Evolutionary conservation across 768 basidiomycete species (phyloP).

Genomic region (Collybiopsis luxurians): DNA sequence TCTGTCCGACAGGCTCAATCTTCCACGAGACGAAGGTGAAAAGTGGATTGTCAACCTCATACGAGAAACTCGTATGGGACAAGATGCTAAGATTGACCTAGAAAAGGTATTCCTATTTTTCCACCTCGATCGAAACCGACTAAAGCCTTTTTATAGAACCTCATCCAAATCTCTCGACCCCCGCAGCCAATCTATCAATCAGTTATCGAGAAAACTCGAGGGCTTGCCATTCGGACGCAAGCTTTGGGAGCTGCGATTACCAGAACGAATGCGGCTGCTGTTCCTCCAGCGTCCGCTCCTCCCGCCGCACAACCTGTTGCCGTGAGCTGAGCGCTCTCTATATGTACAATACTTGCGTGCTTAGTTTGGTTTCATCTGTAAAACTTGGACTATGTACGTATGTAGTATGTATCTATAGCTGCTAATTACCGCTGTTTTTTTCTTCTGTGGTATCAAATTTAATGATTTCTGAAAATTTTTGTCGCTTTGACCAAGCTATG

Average conservation of each 20-base stretch:
- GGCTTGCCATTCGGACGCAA: constrained; percentile 87
- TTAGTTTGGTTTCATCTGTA: neutral
- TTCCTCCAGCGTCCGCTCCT: neutral
- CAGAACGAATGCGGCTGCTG: constrained; percentile 24
- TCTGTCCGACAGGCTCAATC: constrained; percentile 88
- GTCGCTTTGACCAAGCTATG: too few relatives aligned
- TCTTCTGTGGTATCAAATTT: too few relatives aligned
- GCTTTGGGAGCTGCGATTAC: constrained; percentile 75
- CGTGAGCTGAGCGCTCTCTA: constrained; percentile 15
- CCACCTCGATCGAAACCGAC: neutral
- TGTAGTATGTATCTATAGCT: constrained; percentile 13
- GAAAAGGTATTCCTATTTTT: constrained; percentile 66
- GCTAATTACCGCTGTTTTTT: too few relatives aligned
- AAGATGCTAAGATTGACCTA: constrained; percentile 96
- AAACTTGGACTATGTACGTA: neutral
- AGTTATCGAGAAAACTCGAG: constrained; percentile 94
- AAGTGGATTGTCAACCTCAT: constrained; percentile 99
- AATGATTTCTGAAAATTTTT: too few relatives aligned
- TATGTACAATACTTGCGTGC: neutral
- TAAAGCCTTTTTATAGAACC: constrained; percentile 60
- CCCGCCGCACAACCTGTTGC: constrained; percentile 12
- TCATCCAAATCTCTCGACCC: constrained; percentile 92
- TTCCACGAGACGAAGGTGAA: constrained; percentile 94
- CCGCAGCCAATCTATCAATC: constrained; percentile 89
- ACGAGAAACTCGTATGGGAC: constrained; percentile 93